Percentiles rank a stretch among this genome's conserved stretches.
These are phyloP conservation scores for Suillus plorans DNA, from an alignment of 768 basidiomycete species.

Conservation along the genomic window DNA sequence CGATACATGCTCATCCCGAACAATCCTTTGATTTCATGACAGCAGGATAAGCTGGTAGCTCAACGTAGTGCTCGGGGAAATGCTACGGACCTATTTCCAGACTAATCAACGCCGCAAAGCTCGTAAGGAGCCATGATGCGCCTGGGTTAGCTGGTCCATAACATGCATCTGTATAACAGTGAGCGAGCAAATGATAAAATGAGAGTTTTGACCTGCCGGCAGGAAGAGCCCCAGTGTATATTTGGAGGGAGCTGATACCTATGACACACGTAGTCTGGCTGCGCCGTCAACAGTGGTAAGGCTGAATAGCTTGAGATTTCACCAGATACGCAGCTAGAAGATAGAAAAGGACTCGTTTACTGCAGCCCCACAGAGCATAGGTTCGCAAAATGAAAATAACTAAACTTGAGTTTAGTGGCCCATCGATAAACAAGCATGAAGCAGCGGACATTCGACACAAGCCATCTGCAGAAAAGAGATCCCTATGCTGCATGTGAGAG, in stretches of 20 bases:
- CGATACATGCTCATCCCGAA: not conserved
- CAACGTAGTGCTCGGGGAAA: no score
- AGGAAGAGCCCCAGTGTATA: not conserved
- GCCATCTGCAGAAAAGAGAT: not conserved
- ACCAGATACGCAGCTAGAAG: not conserved
- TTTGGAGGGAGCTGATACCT: not conserved
- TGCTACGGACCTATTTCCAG: not conserved
- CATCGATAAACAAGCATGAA: not conserved
- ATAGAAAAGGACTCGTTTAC: not conserved
- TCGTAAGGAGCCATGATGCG: not conserved
- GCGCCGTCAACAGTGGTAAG: not conserved
- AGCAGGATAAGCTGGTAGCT: not conserved
- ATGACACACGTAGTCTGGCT: not conserved
- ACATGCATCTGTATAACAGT: not conserved
- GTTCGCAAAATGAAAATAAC: not conserved
- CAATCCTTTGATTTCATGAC: not conserved
- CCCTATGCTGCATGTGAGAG: conserved; percentile 1
- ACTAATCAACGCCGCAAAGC: not conserved
- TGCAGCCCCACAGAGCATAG: not conserved
- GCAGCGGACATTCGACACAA: not conserved
- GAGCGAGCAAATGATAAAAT: not conserved
- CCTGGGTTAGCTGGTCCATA: not conserved
- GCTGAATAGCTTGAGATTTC: not conserved
- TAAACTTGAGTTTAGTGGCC: not conserved
- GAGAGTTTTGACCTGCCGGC: not conserved